These are phyloP conservation scores for Silybum marianum DNA, from an alignment of 129 eudicot species.

Conservation along the genomic window DNA sequence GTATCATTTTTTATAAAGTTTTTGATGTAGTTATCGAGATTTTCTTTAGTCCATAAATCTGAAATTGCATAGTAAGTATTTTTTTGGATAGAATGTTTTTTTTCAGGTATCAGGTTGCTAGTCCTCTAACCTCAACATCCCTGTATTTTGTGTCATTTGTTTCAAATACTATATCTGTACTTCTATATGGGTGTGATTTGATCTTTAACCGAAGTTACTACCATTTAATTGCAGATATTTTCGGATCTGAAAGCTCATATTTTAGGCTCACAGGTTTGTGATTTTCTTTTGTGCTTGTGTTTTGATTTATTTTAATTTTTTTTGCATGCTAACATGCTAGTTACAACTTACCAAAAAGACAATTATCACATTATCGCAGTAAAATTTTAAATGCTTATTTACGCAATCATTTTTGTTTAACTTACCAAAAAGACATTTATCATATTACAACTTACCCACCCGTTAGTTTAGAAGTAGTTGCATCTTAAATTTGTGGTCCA, in stretches of 20 bases:
- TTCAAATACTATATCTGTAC: neutral
- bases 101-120: neutral
- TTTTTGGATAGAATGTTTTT: neutral
- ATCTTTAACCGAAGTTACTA: slow-evolving; percentile 18
- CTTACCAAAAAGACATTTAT: no score
- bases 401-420: neutral
- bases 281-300: neutral
- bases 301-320: neutral
- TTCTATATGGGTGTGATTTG: neutral
- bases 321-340: neutral
- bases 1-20: neutral
- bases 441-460: neutral
- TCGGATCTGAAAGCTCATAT: slow-evolving; percentile 83
- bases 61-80: neutral
- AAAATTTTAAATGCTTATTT: neutral
- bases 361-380: neutral
- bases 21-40: neutral
- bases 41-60: neutral
- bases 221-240: slow-evolving; percentile 66
- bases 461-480: neutral
- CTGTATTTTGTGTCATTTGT: neutral
- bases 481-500: neutral
- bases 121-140: neutral
- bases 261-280: slow-evolving; percentile 74
- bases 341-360: neutral